Base-by-base conservation (phyloP, 441 rosid genomes). In the Erodium trifolium region DNA sequence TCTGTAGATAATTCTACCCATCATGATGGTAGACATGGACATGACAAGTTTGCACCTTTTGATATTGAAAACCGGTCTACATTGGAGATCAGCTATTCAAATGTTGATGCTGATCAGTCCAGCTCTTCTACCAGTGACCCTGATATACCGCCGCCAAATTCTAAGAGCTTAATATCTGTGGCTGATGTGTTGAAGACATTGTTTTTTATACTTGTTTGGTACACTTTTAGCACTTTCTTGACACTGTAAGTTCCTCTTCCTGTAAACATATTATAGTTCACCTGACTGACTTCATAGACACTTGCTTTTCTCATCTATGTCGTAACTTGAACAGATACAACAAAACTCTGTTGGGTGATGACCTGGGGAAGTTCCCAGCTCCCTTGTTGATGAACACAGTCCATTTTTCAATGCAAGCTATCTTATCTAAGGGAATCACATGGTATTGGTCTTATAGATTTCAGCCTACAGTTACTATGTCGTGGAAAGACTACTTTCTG, bases 171-270 rank as follows among this genome's bases (percentile, higher is more conserved):
- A 69, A 39, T 90, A 57, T 84, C 93, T 76, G 68, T 82, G 4
- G 81, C 87, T n/a, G 97, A 90, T 76, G 86, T 94, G 73, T 81
- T 90, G 77, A 94, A 90, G 80, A 94, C 98, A 59, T 74, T 94
- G 73, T 92, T 92, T 84, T 84, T 94, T 73, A 89, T 94, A 72
- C 95, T 94, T 82, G 88, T 92, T 65, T 94, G 99, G 99, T 94
- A 92, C 84, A 88, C 93, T 53, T 94, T 90, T 85, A 94, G 99
- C 87, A 94, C 99, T 66, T 88, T 94, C 85, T 86, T 94, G 86
- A 92, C 99, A 51, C 72, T 94, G 99, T 94, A 85, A 94, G 99
- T 87, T 71, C 70, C 63, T 77, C 37, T 55, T 67, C 43, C 63
- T 11, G 9, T 65, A 3, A 35, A 23, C 45, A 19, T 59, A 71